Evolutionary conservation across 495 filamentous ascomycete species (phyloP), one percentile per base, ranked within the genome.

Genomic region (Aspergillus ellipticus): DNA sequence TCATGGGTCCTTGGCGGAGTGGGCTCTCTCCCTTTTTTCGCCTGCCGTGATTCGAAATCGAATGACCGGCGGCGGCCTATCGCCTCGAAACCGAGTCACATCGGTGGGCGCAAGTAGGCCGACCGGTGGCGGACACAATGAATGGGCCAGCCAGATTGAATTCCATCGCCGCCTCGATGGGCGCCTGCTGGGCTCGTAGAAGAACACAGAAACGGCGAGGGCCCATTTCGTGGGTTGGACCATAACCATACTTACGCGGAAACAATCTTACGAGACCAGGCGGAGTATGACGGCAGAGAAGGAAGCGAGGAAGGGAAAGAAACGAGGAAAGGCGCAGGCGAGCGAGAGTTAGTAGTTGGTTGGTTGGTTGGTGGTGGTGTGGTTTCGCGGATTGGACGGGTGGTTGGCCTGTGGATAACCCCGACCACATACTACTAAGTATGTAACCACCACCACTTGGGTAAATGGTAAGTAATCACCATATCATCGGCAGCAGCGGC

Each of bases 141-240:
- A 35, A 41, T 42, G 54, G 47, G 42, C 31, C 49, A 46, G 42
- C 31, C 49, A 37, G 31, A 52, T 57, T 39, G 53, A 49, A 55
- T 43, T 55, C n/a, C 33, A 49, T 45, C 53, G 31, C 31, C 53
- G 31, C 31, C 33, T 37, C n/a, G 35, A 13, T 39, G 5, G 35
- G 13, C 11, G 35, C 10, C 35, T 39, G 35, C 33, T 16, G 53
- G 19, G 29, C 15, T 37, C 49, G 53, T 49, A 19, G 29, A 56
- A 45, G 20, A 39, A 29, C 33, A 51, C 54, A 16, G 47, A 56
- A 50, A 45, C 35, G 54, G 54, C 43, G 42, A 46, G 42, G 43
- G 19, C 24, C 29, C 21, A 37, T 51, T 51, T 58, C 45, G 57
- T 68, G 60, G 58, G 53, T 66, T 63, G 63, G 66, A 62, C 56